Percentiles rank a stretch among this genome's conserved stretches.
Evolutionary conservation across 495 filamentous ascomycete genomes (phyloP).

Genomic region (Bryoglossum gracile): DNA sequence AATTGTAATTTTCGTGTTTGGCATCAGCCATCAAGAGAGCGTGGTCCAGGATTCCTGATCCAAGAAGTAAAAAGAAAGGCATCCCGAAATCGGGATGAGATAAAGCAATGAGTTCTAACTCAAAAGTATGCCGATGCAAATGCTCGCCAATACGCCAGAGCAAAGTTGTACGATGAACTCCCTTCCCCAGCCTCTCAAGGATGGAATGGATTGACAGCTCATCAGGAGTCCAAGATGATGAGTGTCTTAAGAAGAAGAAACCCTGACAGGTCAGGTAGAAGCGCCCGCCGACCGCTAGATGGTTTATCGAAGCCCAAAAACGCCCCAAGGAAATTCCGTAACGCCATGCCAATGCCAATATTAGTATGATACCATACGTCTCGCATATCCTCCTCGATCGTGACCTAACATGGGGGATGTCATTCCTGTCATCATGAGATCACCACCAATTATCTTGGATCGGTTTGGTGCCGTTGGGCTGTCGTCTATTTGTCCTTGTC

Average conservation of each 20-base stretch:
- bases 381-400: conserved; percentile 49
- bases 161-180: conserved; percentile 11
- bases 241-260: conserved; percentile 8
- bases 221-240: conserved; percentile 2
- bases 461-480: conserved; percentile 67
- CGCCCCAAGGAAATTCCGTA: conserved; percentile 18
- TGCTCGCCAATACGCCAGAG: conserved; percentile 22
- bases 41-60: conserved; percentile 28
- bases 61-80: conserved; percentile 17
- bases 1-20: conserved; percentile 6
- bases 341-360: conserved; percentile 24
- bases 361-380: conserved; percentile 70
- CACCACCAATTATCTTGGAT: conserved; percentile 31
- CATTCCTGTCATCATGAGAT: conserved; percentile 43
- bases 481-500: conserved; percentile 62
- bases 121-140: conserved; percentile 24
- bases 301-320: conserved; percentile 7
- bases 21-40: conserved; percentile 17
- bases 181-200: conserved; percentile 14
- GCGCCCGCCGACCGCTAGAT: conserved; percentile 10
- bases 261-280: conserved; percentile 3
- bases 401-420: conserved; percentile 43
- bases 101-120: conserved; percentile 10
- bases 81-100: conserved; percentile 11
- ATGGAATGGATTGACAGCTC: conserved; percentile 12